These are phyloP conservation scores for Polyporus arcularius DNA, from an alignment of 768 basidiomycete species.

Conservation along the genomic window DNA sequence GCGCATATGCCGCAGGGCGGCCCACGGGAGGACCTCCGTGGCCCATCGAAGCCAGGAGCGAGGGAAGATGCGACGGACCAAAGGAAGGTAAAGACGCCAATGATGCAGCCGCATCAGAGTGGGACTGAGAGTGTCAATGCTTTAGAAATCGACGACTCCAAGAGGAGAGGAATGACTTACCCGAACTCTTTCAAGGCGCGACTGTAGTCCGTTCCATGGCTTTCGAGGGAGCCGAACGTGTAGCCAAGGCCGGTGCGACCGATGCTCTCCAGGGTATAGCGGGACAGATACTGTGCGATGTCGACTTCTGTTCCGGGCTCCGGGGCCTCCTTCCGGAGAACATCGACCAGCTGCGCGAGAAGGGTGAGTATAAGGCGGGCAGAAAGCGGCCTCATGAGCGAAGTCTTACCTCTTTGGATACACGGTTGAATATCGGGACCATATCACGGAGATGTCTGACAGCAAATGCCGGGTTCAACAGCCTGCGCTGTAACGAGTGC, in stretches of 20 bases:
- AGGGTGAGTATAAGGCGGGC: not conserved
- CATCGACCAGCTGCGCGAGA: not conserved
- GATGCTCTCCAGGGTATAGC: constrained; percentile 11
- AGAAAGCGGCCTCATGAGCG: too few species aligned
- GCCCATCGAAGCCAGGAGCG: constrained; percentile 2
- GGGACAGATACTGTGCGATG: constrained; percentile 4
- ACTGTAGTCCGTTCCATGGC: constrained; percentile 11
- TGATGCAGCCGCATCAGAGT: not conserved
- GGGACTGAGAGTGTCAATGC: not conserved
- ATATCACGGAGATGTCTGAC: constrained; percentile 1
- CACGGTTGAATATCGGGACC: not conserved
- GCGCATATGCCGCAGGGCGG: not conserved
- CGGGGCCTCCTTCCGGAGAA: not conserved
- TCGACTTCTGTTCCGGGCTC: constrained; percentile 2
- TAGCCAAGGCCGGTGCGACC: constrained; percentile 7
- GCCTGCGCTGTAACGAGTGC: constrained; percentile 6
- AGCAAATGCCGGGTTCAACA: constrained; percentile 7
- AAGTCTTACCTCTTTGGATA: not conserved
- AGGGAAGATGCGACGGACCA: constrained; percentile 1
- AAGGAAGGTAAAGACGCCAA: constrained; percentile 5
- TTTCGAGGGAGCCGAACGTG: constrained; percentile 10
- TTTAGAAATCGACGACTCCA: not conserved
- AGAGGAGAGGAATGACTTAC: not conserved
- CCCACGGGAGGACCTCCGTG: constrained; percentile 4
- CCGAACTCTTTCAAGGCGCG: constrained; percentile 10